A percentile compares a stretch with the other conserved stretches of the same genome.
These are phyloP conservation scores for Suillus placidus DNA, from an alignment of 768 basidiomycete genomes.

Conservation along the genomic window DNA sequence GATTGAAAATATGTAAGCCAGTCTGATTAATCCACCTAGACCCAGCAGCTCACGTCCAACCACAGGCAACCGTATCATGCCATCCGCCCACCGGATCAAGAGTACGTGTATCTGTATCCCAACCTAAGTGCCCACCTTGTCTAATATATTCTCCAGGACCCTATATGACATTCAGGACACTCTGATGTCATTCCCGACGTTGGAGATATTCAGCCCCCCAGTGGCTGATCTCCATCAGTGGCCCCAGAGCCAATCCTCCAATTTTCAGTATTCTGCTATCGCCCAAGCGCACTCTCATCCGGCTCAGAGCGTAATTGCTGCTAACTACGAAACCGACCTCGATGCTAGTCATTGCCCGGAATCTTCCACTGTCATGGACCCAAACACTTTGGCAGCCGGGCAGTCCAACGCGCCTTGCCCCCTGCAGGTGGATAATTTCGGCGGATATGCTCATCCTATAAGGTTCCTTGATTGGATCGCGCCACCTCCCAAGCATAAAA, in stretches of 20 bases:
- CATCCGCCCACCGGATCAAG: no score
- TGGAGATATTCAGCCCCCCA: neutral
- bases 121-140: neutral
- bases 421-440: no score
- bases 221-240: no score
- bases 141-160: neutral
- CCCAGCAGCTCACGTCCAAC: neutral
- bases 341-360: no score
- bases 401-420: no score
- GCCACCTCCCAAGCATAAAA: neutral
- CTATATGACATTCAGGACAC: no score
- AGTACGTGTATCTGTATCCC: neutral
- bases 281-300: no score
- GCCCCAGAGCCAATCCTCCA: neutral
- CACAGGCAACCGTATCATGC: neutral
- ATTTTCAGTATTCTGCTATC: no score
- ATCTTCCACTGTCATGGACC: no score
- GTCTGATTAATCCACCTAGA: neutral
- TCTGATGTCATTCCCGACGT: neutral
- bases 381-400: no score
- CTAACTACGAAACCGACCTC: no score
- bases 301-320: no score
- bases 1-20: neutral
- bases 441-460: neutral
- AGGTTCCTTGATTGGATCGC: neutral